Evolutionary conservation across 2,329 filamentous ascomycete genomes (phyloP).

Genomic region (Aspergillus sp.): DNA sequence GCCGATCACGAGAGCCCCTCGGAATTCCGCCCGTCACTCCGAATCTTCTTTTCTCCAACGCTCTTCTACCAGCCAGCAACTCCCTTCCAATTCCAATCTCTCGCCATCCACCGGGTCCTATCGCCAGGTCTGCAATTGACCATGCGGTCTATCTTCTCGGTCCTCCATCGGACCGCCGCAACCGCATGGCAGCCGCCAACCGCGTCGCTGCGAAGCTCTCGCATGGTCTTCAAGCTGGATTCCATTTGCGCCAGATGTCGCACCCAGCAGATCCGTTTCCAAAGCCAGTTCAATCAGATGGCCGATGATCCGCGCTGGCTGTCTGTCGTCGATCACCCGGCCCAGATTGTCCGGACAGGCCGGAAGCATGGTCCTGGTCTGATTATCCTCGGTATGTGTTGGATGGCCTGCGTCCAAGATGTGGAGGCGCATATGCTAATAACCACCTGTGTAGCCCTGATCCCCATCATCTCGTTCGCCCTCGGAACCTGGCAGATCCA

Average conservation of each 20-base stretch:
- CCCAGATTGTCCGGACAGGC: constrained; percentile 73
- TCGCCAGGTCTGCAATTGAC: neutral
- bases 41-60: neutral
- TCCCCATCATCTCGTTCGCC: constrained; percentile 85
- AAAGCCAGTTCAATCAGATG: constrained; percentile 38
- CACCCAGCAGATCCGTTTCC: constrained; percentile 38
- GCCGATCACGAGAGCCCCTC: constrained; percentile 25
- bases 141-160: constrained; percentile 31
- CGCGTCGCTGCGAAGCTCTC: constrained; percentile 18
- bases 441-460: constrained; percentile 59
- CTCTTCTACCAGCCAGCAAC: neutral
- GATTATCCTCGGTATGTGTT: constrained; percentile 65
- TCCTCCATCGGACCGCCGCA: constrained; percentile 23
- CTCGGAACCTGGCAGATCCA: constrained; percentile 96
- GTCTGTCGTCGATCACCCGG: constrained; percentile 83
- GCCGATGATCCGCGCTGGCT: constrained; percentile 77
- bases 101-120: too few species aligned
- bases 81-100: neutral
- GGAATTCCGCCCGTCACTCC: constrained; percentile 8
- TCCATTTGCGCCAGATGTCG: constrained; percentile 37
- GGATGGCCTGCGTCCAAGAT: too few species aligned
- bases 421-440: neutral
- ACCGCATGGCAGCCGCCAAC: constrained; percentile 21
- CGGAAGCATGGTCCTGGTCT: constrained; percentile 76
- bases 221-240: constrained; percentile 23